Conservation (phyloP, 371 early-diverging fungal species). For the Parasitella parasitica region DNA sequence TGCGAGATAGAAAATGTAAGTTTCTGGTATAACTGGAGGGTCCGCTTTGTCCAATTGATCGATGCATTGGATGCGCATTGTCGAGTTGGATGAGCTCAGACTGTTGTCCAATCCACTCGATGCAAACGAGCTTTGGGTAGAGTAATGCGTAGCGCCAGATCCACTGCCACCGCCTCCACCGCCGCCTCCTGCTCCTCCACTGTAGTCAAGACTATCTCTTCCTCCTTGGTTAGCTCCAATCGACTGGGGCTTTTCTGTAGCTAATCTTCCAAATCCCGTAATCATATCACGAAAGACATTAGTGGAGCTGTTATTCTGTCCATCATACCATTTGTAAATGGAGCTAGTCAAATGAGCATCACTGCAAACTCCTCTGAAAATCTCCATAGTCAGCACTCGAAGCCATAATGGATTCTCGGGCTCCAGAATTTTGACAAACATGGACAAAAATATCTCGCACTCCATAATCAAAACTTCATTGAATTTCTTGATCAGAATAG, state of each 20-base stretch:
- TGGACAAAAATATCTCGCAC: conserved; percentile 91
- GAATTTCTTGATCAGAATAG: conserved; percentile 79
- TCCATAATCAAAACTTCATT: conserved; percentile 77
- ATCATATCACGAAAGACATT: conserved; percentile 84
- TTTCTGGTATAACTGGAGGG: conserved; percentile 85
- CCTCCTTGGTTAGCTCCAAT: conserved; percentile 59
- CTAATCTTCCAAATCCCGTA: conserved; percentile 73
- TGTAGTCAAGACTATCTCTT: conserved; percentile 44
- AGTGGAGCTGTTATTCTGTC: conserved; percentile 61
- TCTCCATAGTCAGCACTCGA: conserved; percentile 86
- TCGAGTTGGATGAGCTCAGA: conserved; percentile 52
- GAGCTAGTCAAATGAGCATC: conserved; percentile 61
- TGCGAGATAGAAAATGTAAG: conserved; percentile 82
- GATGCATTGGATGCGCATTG: conserved; percentile 78
- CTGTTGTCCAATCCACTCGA: conserved; percentile 15
- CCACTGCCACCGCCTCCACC: neutral
- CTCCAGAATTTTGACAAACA: conserved; percentile 82
- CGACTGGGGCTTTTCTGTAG: conserved; percentile 76
- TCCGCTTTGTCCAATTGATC: conserved; percentile 93
- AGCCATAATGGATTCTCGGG: conserved; percentile 85
- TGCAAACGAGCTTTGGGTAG: neutral
- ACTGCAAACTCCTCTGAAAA: conserved; percentile 68
- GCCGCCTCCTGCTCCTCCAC: conserved; percentile 1
- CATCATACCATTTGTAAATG: conserved; percentile 80
- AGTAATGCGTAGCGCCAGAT: no score